Evolutionary conservation across 2,329 filamentous ascomycete genomes (phyloP).

Genomic region (Fusarium multiceps): DNA sequence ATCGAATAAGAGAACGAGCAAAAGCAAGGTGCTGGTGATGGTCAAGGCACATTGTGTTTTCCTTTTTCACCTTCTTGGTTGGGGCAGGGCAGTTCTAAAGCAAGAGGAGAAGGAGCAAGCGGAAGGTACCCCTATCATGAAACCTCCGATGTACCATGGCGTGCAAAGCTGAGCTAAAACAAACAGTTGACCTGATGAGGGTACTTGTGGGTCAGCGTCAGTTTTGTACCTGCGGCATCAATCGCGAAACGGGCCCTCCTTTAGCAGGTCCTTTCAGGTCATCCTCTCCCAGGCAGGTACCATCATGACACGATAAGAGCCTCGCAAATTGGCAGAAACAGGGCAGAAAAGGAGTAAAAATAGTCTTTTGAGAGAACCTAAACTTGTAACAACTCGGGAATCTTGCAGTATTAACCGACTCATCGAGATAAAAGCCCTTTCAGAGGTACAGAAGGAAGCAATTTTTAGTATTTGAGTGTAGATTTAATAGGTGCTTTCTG

Average conservation of each 20-base stretch:
- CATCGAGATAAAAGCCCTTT: background rate
- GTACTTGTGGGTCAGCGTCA: constrained; percentile 18
- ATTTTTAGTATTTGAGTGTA: background rate
- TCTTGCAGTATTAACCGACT: background rate
- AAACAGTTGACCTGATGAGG: background rate
- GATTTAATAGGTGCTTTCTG: constrained; percentile 6
- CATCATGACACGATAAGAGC: constrained; percentile 18
- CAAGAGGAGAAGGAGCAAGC: background rate
- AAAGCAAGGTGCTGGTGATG: background rate
- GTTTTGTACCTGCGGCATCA: constrained; percentile 18
- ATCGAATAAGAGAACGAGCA: background rate
- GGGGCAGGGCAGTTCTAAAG: constrained; percentile 7
- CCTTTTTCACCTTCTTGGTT: background rate
- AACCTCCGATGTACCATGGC: constrained; percentile 8
- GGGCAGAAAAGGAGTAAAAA: background rate
- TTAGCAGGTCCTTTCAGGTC: constrained; percentile 2
- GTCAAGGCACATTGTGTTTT: constrained; percentile 9
- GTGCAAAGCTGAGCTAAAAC: background rate
- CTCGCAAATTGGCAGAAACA: background rate
- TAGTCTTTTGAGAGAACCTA: background rate
- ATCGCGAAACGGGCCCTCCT: constrained; percentile 21
- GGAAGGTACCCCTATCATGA: constrained; percentile 15
- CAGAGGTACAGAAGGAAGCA: background rate
- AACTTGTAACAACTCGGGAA: background rate
- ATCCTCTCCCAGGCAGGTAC: constrained; percentile 1